phyloP scores from a whole-genome alignment of 2,329 filamentous ascomycete species.

The Sarocladium brachiariae region DNA sequence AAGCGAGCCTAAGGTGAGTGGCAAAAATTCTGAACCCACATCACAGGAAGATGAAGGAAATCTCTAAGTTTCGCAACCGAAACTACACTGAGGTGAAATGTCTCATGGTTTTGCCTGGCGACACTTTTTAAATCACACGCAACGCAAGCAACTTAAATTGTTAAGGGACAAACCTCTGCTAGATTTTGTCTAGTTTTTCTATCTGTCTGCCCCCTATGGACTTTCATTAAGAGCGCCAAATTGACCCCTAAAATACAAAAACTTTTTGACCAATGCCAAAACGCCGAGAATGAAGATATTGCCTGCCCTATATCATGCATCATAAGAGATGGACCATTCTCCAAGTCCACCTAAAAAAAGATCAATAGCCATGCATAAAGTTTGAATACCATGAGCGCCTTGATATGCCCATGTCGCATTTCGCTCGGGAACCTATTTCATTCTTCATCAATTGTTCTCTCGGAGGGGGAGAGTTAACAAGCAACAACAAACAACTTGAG shows the following conservation, averaged over 20 bases:
- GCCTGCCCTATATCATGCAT: not conserved
- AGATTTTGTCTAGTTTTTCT: conserved; percentile 4
- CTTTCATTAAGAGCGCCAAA: not conserved
- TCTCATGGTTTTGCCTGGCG: too few relatives aligned
- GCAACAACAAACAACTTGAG: not conserved
- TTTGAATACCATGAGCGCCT: not conserved
- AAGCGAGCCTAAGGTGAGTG: conserved; percentile 1
- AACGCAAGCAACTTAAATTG: too few relatives aligned
- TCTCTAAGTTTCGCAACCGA: too few relatives aligned
- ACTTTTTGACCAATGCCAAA: not conserved
- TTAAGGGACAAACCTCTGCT: too few relatives aligned
- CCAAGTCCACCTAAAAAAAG: not conserved
- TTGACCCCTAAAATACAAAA: conserved; percentile 6
- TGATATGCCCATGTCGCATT: not conserved
- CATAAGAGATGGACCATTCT: not conserved
- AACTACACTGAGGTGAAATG: too few relatives aligned
- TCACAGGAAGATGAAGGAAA: too few relatives aligned
- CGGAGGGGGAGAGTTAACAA: not conserved
- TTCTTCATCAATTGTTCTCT: conserved; percentile 8
- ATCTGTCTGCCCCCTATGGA: conserved; percentile 7
- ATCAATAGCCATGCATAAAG: not conserved
- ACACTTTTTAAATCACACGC: too few relatives aligned
- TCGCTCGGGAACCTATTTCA: conserved; percentile 3
- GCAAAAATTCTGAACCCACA: conserved; percentile 6
- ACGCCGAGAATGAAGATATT: not conserved